Percentiles rank a stretch among this genome's conserved stretches.
These are phyloP conservation scores for Penicillium crustosum DNA, from an alignment of 2,329 filamentous ascomycete genomes.

Conservation along the genomic window DNA sequence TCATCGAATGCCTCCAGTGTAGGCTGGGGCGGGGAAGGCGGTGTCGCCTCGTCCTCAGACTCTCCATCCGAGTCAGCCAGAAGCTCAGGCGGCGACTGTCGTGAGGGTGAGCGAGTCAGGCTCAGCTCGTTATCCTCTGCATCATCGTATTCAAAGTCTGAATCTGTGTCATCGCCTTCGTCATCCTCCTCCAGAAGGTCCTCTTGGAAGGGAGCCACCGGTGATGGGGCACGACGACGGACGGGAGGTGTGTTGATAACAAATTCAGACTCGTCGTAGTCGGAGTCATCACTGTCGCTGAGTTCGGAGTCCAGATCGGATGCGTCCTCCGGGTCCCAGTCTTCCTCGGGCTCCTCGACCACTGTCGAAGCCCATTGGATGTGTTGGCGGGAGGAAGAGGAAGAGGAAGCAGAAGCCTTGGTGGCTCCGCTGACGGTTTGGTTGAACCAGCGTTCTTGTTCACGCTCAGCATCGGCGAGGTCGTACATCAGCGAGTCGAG, in stretches of 20 bases:
- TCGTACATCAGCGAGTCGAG: conserved; percentile 91
- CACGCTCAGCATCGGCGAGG: conserved; percentile 87
- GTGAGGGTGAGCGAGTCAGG: conserved; percentile 68
- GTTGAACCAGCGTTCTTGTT: conserved; percentile 98
- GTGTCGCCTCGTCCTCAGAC: conserved; percentile 71
- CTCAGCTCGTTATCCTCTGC: conserved; percentile 63
- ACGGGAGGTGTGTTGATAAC: conserved; percentile 39
- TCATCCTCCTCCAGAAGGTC: conserved; percentile 35
- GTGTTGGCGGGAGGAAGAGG: conserved; percentile 57
- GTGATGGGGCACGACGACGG: conserved; percentile 33
- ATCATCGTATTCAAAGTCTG: conserved; percentile 59
- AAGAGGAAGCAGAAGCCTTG: conserved; percentile 41
- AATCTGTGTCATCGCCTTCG: conserved; percentile 50
- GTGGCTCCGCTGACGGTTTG: conserved; percentile 79
- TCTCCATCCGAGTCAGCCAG: conserved; percentile 64
- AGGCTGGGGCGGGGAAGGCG: conserved; percentile 63
- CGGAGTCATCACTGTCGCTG: conserved; percentile 50
- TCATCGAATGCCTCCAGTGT: conserved; percentile 61
- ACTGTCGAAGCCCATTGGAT: conserved; percentile 85
- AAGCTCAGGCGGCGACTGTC: conserved; percentile 68
- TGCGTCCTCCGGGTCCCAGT: conserved; percentile 64
- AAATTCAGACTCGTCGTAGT: conserved; percentile 43
- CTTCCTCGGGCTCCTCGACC: conserved; percentile 65
- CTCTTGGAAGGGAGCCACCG: conserved; percentile 33
- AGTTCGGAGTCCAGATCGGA: conserved; percentile 55